Evolutionary conservation across 305 asterid species (phyloP), one percentile per base, ranked within the genome.

Genomic region (Stenogyne calaminthoides): DNA sequence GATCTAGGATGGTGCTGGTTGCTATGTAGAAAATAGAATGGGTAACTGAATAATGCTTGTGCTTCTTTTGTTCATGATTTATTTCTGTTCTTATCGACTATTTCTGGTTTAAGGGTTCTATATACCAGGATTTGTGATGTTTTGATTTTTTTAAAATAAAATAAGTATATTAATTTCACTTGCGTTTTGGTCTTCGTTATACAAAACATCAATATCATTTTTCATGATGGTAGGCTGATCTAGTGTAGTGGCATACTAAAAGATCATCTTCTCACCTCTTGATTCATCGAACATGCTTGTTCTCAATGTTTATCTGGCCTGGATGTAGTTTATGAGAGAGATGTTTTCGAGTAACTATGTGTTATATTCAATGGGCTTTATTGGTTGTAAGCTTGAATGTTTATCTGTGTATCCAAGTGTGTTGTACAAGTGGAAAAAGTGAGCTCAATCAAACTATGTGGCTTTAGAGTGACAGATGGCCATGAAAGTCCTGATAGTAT

Each of bases 1-100:
- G 15, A 63, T 40, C 34, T 68, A 37, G 46, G 70, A 66, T 39
- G 69, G 15, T 72, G 62, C 55, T 76, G 32, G 36, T 39, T 73
- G 59, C 67, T 42, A 29, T 54, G 69, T 44, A 10, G 67, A 64
- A 44, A 55, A 70, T 11, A 34, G 40, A 37, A 55, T 42, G 70
- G 51, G 14, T 40, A 46, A 77, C 29, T 29, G 25, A 18, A 22
- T 11, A 59, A 44, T 7, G 62, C 55, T 15, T 71, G 18, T 65
- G 16, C 51, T 71, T 66, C 12, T 54, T 72, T 75, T 66, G 3
- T 64, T 67, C 40, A 27, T 66, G 25, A 6, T 59, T 47, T 46
- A 20, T 57, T 29, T 27, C 42, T 72, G 25, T 60, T 57, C 64
- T 58, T 74, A 55, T 74, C 58, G 15, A 16, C 57, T 32, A 19